Conservation (phyloP, 2,329 filamentous ascomycete species). For the Neofusicoccum sp. region DNA sequence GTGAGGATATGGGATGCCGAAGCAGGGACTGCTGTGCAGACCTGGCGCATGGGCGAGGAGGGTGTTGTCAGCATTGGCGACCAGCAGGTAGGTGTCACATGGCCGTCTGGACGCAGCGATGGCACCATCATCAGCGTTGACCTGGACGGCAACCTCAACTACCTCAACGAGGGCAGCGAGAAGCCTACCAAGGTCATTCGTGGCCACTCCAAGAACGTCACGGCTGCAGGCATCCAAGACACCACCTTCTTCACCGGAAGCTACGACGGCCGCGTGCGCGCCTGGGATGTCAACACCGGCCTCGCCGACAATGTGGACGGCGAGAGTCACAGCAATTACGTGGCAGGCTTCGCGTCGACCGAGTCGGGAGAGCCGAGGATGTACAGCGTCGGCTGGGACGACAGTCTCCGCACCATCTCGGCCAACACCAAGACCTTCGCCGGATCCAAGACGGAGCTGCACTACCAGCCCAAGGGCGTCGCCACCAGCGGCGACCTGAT, state of each 20-base stretch:
- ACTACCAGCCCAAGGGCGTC: conserved; percentile 79
- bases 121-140: conserved; percentile 89
- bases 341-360: conserved; percentile 68
- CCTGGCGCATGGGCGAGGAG: conserved; percentile 81
- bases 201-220: conserved; percentile 91
- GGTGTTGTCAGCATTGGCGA: conserved; percentile 71
- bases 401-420: conserved; percentile 80
- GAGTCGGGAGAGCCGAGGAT: conserved; percentile 53
- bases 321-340: conserved; percentile 80
- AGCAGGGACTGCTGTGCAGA: conserved; percentile 73
- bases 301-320: conserved; percentile 73
- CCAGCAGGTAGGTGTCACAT: conserved; percentile 94
- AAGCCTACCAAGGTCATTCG: conserved; percentile 73
- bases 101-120: conserved; percentile 80
- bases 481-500: conserved; percentile 55
- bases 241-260: conserved; percentile 84
- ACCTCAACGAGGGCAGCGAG: conserved; percentile 72
- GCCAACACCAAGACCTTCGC: conserved; percentile 74
- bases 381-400: conserved; percentile 94
- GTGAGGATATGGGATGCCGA: conserved; percentile 94
- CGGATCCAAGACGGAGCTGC: conserved; percentile 67
- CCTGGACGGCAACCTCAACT: conserved; percentile 86
- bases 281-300: conserved; percentile 77
- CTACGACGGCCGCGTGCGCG: conserved; percentile 84
- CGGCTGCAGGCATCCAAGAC: conserved; percentile 65